Base-by-base conservation (phyloP, 2,329 filamentous ascomycete genomes). In the Shiraia bambusicola region DNA sequence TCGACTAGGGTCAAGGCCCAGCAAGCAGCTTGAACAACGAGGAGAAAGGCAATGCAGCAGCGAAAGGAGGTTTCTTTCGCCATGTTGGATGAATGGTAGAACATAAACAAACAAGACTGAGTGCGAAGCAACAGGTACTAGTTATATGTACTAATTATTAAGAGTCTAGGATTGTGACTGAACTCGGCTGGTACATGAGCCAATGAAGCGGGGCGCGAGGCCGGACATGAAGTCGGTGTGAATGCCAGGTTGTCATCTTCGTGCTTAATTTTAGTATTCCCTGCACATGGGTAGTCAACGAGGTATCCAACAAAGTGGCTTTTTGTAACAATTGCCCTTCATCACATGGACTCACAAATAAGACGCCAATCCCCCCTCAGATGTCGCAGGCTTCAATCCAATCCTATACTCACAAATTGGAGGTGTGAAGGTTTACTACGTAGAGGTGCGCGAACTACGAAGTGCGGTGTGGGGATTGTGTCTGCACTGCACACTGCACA, bases 1-100 rank as follows among this genome's bases (percentile, higher is more conserved):
- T 66, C 61, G 35, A 63, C 55, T 0, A 68, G 47, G 1, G 58
- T 61, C 2, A 66, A 42, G 28, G 51, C 35, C 63, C 63, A 68
- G 50, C 57, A 63, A 10, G 54, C 50, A 14, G 57, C 43, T 45
- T 68, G 63, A 26, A 66, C 42, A 14, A 54, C 34, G 28, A 66
- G 56, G 9, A 68, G 59, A 29, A 65, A 43, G 27, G 50, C 47
- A 39, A 68, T 57, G 52, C 52, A 57, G 32, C 54, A 22, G 31
- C 60, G 60, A 47, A 66, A 57, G 2, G 60, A 56, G 3, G 57
- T 42, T 3, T 57, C 49, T 41, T 62, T 64, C 12, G 48, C 31
- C 61, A 63, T 66, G 30, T 12, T 49, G 45, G 26, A 15, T 15
- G 13, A 8, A 16, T 28, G 29, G 19, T 13, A 26, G 26, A 13